Base-by-base conservation (phyloP, 2,329 filamentous ascomycete species). In the Aureobasidium sp. region DNA sequence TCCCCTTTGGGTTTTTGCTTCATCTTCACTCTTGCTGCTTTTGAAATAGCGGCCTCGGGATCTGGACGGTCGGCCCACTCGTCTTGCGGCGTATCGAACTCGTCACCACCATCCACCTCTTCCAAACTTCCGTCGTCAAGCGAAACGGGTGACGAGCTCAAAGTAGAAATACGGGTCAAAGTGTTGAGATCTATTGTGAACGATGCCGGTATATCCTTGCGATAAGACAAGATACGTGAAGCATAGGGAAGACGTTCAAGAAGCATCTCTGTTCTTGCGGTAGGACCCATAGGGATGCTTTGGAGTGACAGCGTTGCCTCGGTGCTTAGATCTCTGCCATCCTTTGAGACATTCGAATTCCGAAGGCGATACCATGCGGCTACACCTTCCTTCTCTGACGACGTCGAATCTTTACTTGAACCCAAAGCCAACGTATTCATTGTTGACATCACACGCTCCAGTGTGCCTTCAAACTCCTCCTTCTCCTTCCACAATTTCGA, bases 231-330 rank as follows among this genome's bases (percentile, higher is more conserved):
- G 34, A 96, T 87, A 47, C 80, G 77, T 1, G 84, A 77, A 75
- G 93, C 82, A 67, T 95, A 97, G 0, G 93, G 93, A 0, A 98
- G 76, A 7, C 89, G 83, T 59, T 97, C 88, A 21, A 96, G 79
- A 0, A 96, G 70, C 73, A 93, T 78, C 66, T 91, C 88, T 37
- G 77, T 78, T 30, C 83, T 83, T 3, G 84, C 82, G 3, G 84
- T 12, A 12, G 37, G 27, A n/a, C 37, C 51, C 30, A 49, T n/a
- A 21, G 41, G 22, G 7, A 38, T 17, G 6, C 25, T 39, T 12
- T 24, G 39, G 6, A 30, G 11, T 7, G 45, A 17, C 4, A 21
- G 11, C 3, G 34, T 37, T 10, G 14, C 25, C 3, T 4, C 17
- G 7, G 7, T 11, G 7, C 4, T 11, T n/a, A n/a, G n/a, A 22